These are phyloP conservation scores for Coelastrella sp. DNA, from an alignment of 139 green algal genomes.

Conservation along the genomic window DNA sequence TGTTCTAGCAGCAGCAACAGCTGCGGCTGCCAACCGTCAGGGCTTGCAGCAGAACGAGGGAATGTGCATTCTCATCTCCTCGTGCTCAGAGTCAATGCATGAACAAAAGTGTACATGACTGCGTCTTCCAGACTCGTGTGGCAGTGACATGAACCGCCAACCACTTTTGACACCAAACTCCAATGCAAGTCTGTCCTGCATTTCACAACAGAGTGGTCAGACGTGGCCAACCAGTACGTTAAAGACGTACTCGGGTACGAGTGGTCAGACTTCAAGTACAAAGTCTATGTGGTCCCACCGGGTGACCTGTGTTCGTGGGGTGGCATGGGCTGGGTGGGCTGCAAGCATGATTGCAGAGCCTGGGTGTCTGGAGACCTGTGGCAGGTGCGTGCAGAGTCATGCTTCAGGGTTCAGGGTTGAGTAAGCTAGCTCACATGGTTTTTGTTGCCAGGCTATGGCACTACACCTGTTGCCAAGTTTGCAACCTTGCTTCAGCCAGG, in stretches of 20 bases:
- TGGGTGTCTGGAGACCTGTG: conserved; percentile 49
- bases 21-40: no score
- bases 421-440: neutral
- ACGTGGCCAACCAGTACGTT: conserved; percentile 32
- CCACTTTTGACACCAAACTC: no score
- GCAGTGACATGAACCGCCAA: no score
- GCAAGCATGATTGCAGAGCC: conserved; percentile 36
- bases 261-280: conserved; percentile 35
- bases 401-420: neutral
- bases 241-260: neutral
- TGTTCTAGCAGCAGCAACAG: no score
- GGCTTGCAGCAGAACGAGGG: no score
- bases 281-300: conserved; percentile 49
- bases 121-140: no score
- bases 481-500: no score
- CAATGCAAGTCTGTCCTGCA: no score
- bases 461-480: neutral
- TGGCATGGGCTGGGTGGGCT: conserved; percentile 54
- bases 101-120: neutral
- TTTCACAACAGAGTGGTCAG: conserved; percentile 14
- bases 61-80: no score
- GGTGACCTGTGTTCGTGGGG: conserved; percentile 49
- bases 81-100: neutral
- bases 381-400: neutral
- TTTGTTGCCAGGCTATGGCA: neutral